Percentiles rank a stretch among this genome's conserved stretches.
These are phyloP conservation scores for Diaporthe velutina DNA, from an alignment of 2,329 filamentous ascomycete species.

Conservation along the genomic window DNA sequence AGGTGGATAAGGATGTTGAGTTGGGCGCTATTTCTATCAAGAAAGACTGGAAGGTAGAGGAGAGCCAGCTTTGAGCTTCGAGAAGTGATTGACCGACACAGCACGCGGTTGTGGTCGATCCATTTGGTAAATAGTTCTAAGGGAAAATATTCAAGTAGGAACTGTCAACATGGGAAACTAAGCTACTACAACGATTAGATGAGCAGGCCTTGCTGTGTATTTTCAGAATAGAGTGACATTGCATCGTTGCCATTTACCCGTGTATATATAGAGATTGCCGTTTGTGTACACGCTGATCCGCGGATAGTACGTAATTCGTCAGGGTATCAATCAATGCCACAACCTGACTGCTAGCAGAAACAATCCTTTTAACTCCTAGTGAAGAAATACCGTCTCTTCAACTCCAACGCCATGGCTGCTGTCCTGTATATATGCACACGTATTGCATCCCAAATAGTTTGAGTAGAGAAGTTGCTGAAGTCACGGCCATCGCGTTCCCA, in stretches of 20 bases:
- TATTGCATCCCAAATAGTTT: not conserved
- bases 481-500: not conserved
- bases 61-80: not conserved
- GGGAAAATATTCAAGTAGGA: not conserved
- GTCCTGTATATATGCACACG: conserved; percentile 22
- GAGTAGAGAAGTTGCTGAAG: conserved; percentile 21
- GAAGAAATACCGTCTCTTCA: conserved; percentile 9
- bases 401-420: conserved; percentile 26
- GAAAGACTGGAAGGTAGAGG: not conserved
- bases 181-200: too few relatives aligned
- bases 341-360: conserved; percentile 19
- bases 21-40: conserved; percentile 5
- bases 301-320: conserved; percentile 25
- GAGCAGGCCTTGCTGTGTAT: not conserved
- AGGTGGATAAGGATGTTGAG: not conserved
- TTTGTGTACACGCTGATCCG: conserved; percentile 13
- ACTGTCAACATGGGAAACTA: not conserved
- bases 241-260: conserved; percentile 17
- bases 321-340: conserved; percentile 32
- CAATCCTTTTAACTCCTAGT: not conserved
- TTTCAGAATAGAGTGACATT: not conserved
- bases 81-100: not conserved
- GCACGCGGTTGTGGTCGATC: too few relatives aligned
- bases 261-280: not conserved
- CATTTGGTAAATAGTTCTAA: not conserved